phyloP scores from a whole-genome alignment of 1,284 basidiomycete genomes.

The Ustilago vetiveriae region DNA sequence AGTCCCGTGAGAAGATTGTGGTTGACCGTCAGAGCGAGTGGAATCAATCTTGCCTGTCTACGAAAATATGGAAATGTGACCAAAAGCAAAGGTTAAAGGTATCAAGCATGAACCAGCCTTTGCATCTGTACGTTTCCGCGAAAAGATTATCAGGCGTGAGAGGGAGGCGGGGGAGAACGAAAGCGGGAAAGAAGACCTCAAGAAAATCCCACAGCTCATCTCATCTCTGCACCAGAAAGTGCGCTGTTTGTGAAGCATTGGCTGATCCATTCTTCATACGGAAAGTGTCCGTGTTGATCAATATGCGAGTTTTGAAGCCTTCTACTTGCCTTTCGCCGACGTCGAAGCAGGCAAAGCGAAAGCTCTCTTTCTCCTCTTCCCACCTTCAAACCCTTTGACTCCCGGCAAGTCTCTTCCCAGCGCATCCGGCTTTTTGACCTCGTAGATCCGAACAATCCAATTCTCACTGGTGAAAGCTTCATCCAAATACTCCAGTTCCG shows the following conservation, averaged over 20 bases:
- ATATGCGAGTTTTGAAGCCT: too few species aligned
- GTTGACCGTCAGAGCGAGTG: background rate
- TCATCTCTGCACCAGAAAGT: too few species aligned
- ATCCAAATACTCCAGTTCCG: constrained; percentile 61
- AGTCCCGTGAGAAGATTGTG: background rate
- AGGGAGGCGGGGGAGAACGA: too few species aligned
- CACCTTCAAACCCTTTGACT: constrained; percentile 83
- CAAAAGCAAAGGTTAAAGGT: background rate
- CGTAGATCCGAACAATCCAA: constrained; percentile 79
- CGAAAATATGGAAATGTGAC: too few species aligned
- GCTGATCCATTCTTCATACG: too few species aligned
- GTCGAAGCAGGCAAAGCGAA: constrained; percentile 12
- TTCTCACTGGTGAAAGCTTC: constrained; percentile 66
- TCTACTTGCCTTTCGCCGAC: constrained; percentile 1
- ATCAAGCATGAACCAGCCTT: too few species aligned
- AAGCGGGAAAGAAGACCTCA: too few species aligned
- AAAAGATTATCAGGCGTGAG: too few species aligned
- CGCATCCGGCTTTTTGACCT: constrained; percentile 92
- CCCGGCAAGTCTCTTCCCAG: constrained; percentile 77
- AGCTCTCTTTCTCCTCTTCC: constrained; percentile 78
- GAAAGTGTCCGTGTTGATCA: too few species aligned
- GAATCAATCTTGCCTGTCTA: background rate
- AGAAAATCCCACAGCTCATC: too few species aligned
- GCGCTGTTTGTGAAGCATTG: too few species aligned
- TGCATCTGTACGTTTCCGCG: background rate